Base-by-base conservation (phyloP, 208 protist genomes). In the Trypanosomatidae sp. region DNA sequence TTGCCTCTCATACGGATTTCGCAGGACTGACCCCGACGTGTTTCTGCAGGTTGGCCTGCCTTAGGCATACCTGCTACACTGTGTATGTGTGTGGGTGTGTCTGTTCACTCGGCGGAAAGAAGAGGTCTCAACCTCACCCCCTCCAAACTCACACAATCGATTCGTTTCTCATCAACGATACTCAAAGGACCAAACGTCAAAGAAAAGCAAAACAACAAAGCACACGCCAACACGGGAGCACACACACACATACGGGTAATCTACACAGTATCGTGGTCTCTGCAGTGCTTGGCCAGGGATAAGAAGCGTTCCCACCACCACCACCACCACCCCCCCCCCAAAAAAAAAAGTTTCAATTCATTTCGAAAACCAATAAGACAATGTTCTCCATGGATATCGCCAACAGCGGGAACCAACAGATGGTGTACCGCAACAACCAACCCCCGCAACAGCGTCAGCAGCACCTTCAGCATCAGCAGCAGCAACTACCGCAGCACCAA, bases 361-460 rank as follows among this genome's bases (percentile, higher is more conserved):
- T 10, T 47, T 25, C 19, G 25, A 39, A n/a, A 13, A 41, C 64
- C 17, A 65, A 22, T 1, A 65, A 6, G 13, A 53, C 22, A 44
- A 83, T 84, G 80, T 81, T 84, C 66, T 62, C 69, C 0, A 84
- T 67, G 75, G 80, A 84, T 52, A 77, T 84, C 28, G 69, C 79
- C 49, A 75, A 72, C 67, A 56, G 58, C 41, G 79, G 79, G 1
- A 83, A 79, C 50, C 79, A 83, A 49, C 79, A 74, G 58, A 76
- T 83, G 73, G 49, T 83, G 46, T 80, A 78, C 55, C 73, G 71
- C 36, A 80, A 76, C 69, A 83, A 66, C 66, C 77, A 81, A 44
- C 56, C 64, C 22, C 65, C 30, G 47, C 73, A 53, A 50, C 69
- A 49, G 59, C 69, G 62, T 28, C 68, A 68, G 41, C 68, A 66